Base-by-base conservation (phyloP, 2,329 filamentous ascomycete species). In the Geosmithia flava region DNA sequence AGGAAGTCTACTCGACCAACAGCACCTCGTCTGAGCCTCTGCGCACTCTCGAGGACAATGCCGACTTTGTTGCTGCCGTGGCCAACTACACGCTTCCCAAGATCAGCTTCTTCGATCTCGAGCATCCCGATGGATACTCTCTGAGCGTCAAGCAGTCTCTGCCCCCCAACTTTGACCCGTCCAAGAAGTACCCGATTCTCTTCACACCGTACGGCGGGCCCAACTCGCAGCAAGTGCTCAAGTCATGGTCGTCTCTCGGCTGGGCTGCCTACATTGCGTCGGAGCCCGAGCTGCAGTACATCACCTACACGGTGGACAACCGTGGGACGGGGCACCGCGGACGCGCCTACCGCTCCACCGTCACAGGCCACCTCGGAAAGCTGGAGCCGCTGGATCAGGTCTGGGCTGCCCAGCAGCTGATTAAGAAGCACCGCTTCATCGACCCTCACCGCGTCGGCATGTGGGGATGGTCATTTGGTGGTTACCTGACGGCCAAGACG, bases 171-270 rank as follows among this genome's bases (percentile, higher is more conserved):
- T 85, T 85, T 52, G 70, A 82, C 57, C 62, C 77, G 0, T 57
- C 62, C 15, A 80, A 79, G 63, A 78, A 80, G 53, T 85, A 86
- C 57, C 81, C 82, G 0, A 71, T 80, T 2, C 66, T 87, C 0
- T 80, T 86, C 56, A 80, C 76, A 1, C 80, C 81, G 0, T 86
- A 86, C 58, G 82, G 82, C 19, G 82, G 81, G 0, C 82, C 81
- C 0, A 76, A 75, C 49, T 74, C 80, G 0, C 81, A 85, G 55
- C 66, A 76, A 51, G 79, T 81, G 1, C 63, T 57, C 48, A 83
- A 84, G 59, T 56, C 61, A 1, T 83, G 78, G 63, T 67, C 70
- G 48, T 49, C 70, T 0, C 67, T 79, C 23, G 68, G 69, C 54
- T 85, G 77, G 76, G 72, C 73, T 45, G 69, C 75, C 0, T 86